A percentile compares a stretch with the other conserved stretches of the same genome.
phyloP scores from a whole-genome alignment of 345 rosid genomes.

The Dipteronia sinensis region DNA sequence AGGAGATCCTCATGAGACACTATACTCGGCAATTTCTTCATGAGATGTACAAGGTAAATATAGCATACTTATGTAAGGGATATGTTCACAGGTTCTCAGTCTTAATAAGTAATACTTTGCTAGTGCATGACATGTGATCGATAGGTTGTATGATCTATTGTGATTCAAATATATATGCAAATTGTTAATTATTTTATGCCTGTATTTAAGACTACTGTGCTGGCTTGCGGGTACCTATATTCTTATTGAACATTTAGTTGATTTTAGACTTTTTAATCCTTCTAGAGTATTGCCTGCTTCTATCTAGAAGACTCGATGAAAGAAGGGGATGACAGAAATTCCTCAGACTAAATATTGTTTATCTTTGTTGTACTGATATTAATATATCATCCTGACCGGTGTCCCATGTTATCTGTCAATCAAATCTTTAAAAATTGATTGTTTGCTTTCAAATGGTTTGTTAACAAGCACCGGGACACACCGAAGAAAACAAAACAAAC shows the following conservation, averaged over 20 bases:
- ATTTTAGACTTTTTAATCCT: background rate
- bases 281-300: background rate
- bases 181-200: background rate
- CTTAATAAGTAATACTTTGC: background rate
- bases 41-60: constrained; percentile 93
- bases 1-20: constrained; percentile 83
- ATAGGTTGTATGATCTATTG: background rate
- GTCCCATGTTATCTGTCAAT: background rate
- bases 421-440: background rate
- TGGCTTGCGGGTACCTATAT: background rate
- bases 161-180: background rate
- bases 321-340: background rate
- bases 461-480: background rate
- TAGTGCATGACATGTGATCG: background rate
- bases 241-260: background rate
- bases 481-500: background rate
- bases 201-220: background rate
- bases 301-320: background rate
- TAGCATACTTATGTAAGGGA: background rate
- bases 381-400: background rate
- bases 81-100: background rate
- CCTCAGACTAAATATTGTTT: background rate
- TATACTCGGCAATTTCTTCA: constrained; percentile 85
- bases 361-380: background rate
- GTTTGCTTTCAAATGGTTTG: background rate